Evolutionary conservation across 495 filamentous ascomycete species (phyloP), one percentile per base, ranked within the genome.

Genomic region (Podospora fimiseda): DNA sequence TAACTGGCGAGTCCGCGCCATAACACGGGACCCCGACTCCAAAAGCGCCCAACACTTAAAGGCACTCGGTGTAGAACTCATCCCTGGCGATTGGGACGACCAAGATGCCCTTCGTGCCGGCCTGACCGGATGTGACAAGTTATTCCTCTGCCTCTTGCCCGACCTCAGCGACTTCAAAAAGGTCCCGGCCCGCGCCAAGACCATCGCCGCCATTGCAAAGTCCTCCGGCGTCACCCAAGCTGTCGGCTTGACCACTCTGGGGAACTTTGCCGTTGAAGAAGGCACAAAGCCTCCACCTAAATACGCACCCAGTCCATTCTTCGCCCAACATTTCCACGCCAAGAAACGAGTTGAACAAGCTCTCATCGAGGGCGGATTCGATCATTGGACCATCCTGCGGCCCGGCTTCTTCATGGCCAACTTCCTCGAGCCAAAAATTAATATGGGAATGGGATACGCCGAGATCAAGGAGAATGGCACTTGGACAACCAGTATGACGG

Each of bases 381-480:
- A 68, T 18, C 38, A 57, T 18, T 76, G 69, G 63, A 74, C 74
- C 0, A 68, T 80, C 9, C 41, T 80, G 9, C 69, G 74, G 13
- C 74, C 75, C 0, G 71, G 67, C 3, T 73, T 71, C 48, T 78
- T 80, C 64, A 78, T 78, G n/a, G n/a, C n/a, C n/a, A n/a, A n/a
- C n/a, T n/a, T n/a, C n/a, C n/a, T n/a, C n/a, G n/a, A n/a, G n/a
- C n/a, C n/a, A n/a, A n/a, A n/a, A n/a, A n/a, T n/a, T n/a, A n/a
- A n/a, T n/a, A n/a, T n/a, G n/a, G n/a, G n/a, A n/a, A n/a, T n/a
- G n/a, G n/a, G n/a, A n/a, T n/a, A n/a, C n/a, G n/a, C n/a, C n/a
- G n/a, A n/a, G n/a, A n/a, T n/a, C n/a, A n/a, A n/a, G n/a, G n/a
- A n/a, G n/a, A n/a, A n/a, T n/a, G n/a, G n/a, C n/a, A n/a, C n/a